Evolutionary conservation across 1,284 basidiomycete genomes (phyloP).

Genomic region (Rhodotorula glutinis): DNA sequence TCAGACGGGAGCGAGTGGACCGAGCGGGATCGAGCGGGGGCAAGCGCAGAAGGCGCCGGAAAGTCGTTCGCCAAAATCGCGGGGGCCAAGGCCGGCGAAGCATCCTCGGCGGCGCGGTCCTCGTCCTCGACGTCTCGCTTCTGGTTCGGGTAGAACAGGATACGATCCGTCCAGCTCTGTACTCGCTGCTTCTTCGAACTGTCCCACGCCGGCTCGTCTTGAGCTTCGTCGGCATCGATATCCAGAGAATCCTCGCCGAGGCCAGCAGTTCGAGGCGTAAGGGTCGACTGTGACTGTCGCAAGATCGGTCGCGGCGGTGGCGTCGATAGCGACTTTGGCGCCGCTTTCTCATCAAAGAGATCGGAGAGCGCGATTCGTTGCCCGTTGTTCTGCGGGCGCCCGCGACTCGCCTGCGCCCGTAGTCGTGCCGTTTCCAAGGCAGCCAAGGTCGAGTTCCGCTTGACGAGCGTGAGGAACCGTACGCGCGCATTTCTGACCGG

Average conservation of each 20-base stretch:
- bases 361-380: not conserved
- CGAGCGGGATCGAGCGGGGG: too few relatives aligned
- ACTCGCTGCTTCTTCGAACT: conserved; percentile 43
- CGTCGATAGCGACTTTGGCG: not conserved
- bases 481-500: conserved; percentile 31
- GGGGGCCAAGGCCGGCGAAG: not conserved
- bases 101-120: not conserved
- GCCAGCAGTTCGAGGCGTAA: conserved; percentile 3
- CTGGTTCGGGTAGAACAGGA: not conserved
- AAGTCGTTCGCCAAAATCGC: not conserved
- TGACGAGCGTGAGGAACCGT: conserved; percentile 38
- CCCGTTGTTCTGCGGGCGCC: not conserved
- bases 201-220: conserved; percentile 35
- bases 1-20: not conserved
- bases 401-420: not conserved
- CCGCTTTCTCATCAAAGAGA: not conserved
- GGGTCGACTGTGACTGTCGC: conserved; percentile 17
- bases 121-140: not conserved
- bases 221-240: not conserved
- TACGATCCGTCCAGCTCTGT: conserved; percentile 37
- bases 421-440: conserved; percentile 6
- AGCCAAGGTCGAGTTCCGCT: conserved; percentile 24
- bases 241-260: not conserved
- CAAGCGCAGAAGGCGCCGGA: not conserved
- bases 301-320: conserved; percentile 22